Evolutionary conservation across 805 yeast species (phyloP), one percentile per base, ranked within the genome.

Genomic region (Candida ulmi): DNA sequence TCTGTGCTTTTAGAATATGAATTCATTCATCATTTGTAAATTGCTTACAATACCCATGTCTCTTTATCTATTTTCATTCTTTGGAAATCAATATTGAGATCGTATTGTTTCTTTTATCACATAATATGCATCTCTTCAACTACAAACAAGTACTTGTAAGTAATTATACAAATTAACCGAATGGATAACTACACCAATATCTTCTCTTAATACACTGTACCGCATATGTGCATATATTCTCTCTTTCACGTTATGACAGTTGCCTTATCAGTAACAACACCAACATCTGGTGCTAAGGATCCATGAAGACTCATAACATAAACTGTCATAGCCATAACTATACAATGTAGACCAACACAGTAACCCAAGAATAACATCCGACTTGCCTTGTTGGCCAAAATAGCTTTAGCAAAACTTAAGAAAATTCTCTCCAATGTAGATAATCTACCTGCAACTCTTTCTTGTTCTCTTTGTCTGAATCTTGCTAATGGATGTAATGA

Each of bases 401-500:
- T 74, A 0, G 84, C 74, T 47, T 86, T 70, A 1, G 95, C 82
- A 44, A 84, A 69, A 41, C 80, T 76, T 43, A 80, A 76, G 47
- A 82, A 83, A n/a, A 85, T 61, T 43, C 95, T 70, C 51, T 93
- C 97, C 41, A 84, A 56, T 2, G 93, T 84, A 2, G 90, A 79
- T 58, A 88, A 68, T 35, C 76, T 73, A 8, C 88, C 77, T 37
- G 74, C 72, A 35, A 84, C 80, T 48, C 95, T 69, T 51, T 83
- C 88, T 27, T 83, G 76, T 55, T 88, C 96, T 46, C 78, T 67
- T 33, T 79, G 73, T 51, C 95, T 74, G 61, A 91, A 86, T 52
- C 78, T 83, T 48, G 85, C 91, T 44, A 88, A 77, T 25, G 96
- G 95, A 50, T 88, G 88, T 34, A 88, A 64, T 36, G 80, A 81